Base-by-base conservation (phyloP, 192 early-diverging fungal species). In the Coemansia sp. region DNA sequence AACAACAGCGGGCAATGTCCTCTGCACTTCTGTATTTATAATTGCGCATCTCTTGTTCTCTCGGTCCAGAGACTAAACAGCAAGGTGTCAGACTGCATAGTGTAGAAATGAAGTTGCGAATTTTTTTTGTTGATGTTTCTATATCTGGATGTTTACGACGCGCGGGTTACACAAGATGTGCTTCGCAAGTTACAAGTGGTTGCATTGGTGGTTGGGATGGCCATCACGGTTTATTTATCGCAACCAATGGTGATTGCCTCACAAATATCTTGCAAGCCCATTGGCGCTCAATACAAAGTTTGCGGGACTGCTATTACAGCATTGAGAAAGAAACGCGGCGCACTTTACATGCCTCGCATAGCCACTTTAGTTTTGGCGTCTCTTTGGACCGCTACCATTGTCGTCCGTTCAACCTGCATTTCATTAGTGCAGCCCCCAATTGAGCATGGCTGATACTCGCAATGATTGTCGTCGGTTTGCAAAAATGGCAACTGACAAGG, bases 321-420 rank as follows among this genome's bases (percentile, higher is more conserved):
- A 46, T 46, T 39, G 36, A 46, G 39, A 46, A 46, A 46, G 0
- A 46, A 46, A 1, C 39, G 9, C 14, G 39, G 39, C 11, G 39
- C 3, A 9, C 11, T 46, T 46, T 36, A 10, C 39, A 17, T 46
- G 14, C 14, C 0, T 17, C 3, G 39, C 39, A 7, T 46, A 59
- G 58, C 46, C 39, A 58, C 4, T 42, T 57, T 17, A 56, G n/a
- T 14, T 58, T 66, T 66, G 39, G 58, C 56, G 57, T 14, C 14
- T 14, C 17, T 46, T 46, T 46, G 14, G 39, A 46, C 39, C 11
- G 39, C 39, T 46, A 14, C 39, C 11, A 46, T 46, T 46, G 39
- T 46, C 3, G 39, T 46, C 39, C 9, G 39, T 17, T 17, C 39
- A 46, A 46, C 39, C 39, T 46, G 39, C 39, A 46, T 46, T 46